Base-by-base conservation (phyloP, 192 early-diverging fungal species). In the Linnemannia schmuckeri region DNA sequence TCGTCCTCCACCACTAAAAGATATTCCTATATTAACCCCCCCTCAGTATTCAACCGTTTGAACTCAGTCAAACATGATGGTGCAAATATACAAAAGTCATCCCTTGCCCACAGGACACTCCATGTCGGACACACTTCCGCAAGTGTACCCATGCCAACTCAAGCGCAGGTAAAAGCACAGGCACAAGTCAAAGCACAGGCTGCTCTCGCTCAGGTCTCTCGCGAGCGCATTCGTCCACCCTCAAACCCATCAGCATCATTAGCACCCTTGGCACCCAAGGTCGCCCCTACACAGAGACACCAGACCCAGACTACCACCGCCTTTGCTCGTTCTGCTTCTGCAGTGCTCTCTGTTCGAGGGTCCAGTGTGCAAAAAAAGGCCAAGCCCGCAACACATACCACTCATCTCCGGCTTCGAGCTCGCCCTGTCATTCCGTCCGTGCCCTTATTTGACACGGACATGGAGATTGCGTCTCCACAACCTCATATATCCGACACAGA, bases 341-440 rank as follows among this genome's bases (percentile, higher is more conserved):
- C 5, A 69, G 18, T 37, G 7, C 27, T 3, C 61, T 66, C 61
- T 66, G 61, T 66, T 66, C 30, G 61, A n/a, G 30, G 61, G 0
- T 30, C 27, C 30, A 66, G 27, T 33, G 12, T 66, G 12, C 61
- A 66, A 24, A 66, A 66, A 33, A n/a, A n/a, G 61, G 27, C 61
- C 61, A 66, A 66, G 61, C 30, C 27, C 49, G 35, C 5, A 20
- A 27, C 17, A 74, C 44, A 74, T 33, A 33, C 30, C 6, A 17
- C 7, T 20, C 18, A 13, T 3, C 61, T 30, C 1, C 30, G 61
- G 8, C 61, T 66, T 66, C 61, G 61, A 66, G 44, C 55, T 24
- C 46, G 22, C 24, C 71, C 76, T 13, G 18, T 78, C 18, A 83
- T 83, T 35, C 82, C 76, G 20, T 55, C 76, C 9, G 82, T 73